phyloP scores from a whole-genome alignment of 2,329 filamentous ascomycete genomes.

The Fusarium chuoi region DNA sequence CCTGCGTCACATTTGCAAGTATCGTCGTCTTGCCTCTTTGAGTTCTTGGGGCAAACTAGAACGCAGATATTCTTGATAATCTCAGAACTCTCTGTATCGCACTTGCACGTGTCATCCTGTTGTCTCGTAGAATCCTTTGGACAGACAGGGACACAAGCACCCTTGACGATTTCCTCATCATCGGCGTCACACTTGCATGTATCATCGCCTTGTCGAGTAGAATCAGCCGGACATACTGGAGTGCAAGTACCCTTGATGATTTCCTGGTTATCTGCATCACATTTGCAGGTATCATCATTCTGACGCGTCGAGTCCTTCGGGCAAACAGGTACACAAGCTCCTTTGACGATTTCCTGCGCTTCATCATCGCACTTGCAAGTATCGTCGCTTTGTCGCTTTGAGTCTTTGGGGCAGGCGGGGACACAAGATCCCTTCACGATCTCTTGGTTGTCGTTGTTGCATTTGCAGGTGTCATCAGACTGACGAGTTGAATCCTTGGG shows the following conservation, averaged over 20 bases:
- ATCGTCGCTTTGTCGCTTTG: background rate
- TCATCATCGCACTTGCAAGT: background rate
- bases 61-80: background rate
- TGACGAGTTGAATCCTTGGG: background rate
- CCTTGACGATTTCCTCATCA: background rate
- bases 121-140: background rate
- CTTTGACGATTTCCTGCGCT: background rate
- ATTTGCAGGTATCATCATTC: background rate
- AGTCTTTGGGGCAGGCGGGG: background rate
- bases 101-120: background rate
- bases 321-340: background rate
- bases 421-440: background rate
- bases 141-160: rapidly evolving
- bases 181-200: background rate
- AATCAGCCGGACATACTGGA: background rate
- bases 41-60: background rate
- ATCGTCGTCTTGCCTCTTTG: rapidly evolving
- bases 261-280: background rate
- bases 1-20: background rate
- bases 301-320: background rate
- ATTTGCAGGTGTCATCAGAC: background rate
- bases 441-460: background rate
- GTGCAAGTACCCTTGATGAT: background rate
- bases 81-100: rapidly evolving
- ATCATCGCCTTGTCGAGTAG: background rate